A percentile compares a stretch with the other conserved stretches of the same genome.
These are phyloP conservation scores for Epichloe brachyelytri DNA, from an alignment of 2,329 filamentous ascomycete genomes.

Conservation along the genomic window DNA sequence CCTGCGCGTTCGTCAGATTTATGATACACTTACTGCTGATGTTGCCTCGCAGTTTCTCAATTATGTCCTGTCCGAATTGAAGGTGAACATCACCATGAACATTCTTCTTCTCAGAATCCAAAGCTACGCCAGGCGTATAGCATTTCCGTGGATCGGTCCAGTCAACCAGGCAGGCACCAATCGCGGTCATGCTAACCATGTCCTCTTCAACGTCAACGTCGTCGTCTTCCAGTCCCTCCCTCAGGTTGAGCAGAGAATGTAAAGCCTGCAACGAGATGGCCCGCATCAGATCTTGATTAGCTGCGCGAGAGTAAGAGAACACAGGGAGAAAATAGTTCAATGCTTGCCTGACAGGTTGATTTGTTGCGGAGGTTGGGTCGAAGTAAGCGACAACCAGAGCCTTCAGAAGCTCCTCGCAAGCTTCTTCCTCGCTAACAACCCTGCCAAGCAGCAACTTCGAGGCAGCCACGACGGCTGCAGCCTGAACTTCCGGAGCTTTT, in stretches of 20 bases:
- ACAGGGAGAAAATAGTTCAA: conserved; percentile 91
- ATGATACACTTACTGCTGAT: conserved; percentile 46
- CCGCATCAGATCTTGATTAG: conserved; percentile 75
- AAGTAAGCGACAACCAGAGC: conserved; percentile 81
- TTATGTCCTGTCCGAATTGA: conserved; percentile 60
- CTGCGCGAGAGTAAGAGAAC: conserved; percentile 73
- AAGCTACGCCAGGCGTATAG: conserved; percentile 36
- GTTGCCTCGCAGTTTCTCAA: conserved; percentile 58
- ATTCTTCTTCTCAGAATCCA: conserved; percentile 47
- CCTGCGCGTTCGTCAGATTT: not conserved
- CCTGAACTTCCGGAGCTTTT: conserved; percentile 61
- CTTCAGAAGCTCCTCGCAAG: conserved; percentile 64
- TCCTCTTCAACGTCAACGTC: conserved; percentile 62
- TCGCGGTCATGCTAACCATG: conserved; percentile 65
- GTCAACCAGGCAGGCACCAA: conserved; percentile 75
- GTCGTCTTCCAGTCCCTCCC: conserved; percentile 61
- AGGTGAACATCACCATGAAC: conserved; percentile 71
- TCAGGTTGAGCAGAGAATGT: conserved; percentile 58
- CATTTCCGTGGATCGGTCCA: conserved; percentile 90
- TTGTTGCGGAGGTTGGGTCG: conserved; percentile 66
- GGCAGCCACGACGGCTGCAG: conserved; percentile 66
- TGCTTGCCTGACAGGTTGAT: conserved; percentile 73
- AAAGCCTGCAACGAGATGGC: conserved; percentile 61
- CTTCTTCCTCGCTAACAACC: conserved; percentile 57
- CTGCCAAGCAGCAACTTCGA: conserved; percentile 77